Percentiles rank a stretch among this genome's conserved stretches.
These are phyloP conservation scores for Tardiomyces depauwii DNA, from an alignment of 1,139 yeast genomes.

Conservation along the genomic window DNA sequence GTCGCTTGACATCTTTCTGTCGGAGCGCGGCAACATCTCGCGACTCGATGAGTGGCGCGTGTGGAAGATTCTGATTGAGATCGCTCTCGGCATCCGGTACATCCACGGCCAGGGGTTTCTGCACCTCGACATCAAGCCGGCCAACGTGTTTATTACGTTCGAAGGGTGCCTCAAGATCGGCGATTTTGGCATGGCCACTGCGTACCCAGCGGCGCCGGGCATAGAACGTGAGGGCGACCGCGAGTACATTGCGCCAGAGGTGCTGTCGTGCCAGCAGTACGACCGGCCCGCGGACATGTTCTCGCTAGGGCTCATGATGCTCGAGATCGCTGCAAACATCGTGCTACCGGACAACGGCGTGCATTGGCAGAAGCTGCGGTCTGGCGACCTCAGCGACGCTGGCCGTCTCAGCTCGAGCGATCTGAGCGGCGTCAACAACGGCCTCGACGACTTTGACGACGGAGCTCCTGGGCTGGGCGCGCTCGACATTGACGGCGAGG, in stretches of 20 bases:
- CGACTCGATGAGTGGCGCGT: slow-evolving; percentile 89
- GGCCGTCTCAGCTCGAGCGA: slow-evolving; percentile 74
- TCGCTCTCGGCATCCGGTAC: slow-evolving; percentile 63
- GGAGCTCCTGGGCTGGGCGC: background rate
- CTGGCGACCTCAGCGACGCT: slow-evolving; percentile 94
- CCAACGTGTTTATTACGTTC: slow-evolving; percentile 85
- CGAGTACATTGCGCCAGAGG: slow-evolving; percentile 96
- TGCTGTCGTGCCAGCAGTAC: slow-evolving; percentile 69
- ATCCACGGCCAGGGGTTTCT: slow-evolving; percentile 69
- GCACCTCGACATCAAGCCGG: slow-evolving; percentile 89
- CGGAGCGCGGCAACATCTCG: slow-evolving; percentile 68
- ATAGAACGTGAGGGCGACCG: slow-evolving; percentile 94
- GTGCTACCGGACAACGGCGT: slow-evolving; percentile 93
- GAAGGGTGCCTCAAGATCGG: slow-evolving; percentile 87
- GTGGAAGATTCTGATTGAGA: slow-evolving; percentile 88
- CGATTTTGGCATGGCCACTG: slow-evolving; percentile 71
- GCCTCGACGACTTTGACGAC: slow-evolving; percentile 18
- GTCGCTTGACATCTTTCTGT: slow-evolving; percentile 65
- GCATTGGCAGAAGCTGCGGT: slow-evolving; percentile 91
- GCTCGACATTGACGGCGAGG: background rate
- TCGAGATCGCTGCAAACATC: slow-evolving; percentile 94
- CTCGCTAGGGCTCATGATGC: slow-evolving; percentile 81
- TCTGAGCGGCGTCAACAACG: slow-evolving; percentile 19
- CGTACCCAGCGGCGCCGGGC: slow-evolving; percentile 33
- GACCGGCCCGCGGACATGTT: slow-evolving; percentile 92